Evolutionary conservation across 2,329 filamentous ascomycete species (phyloP).

Genomic region (Hypoxylon sp.): DNA sequence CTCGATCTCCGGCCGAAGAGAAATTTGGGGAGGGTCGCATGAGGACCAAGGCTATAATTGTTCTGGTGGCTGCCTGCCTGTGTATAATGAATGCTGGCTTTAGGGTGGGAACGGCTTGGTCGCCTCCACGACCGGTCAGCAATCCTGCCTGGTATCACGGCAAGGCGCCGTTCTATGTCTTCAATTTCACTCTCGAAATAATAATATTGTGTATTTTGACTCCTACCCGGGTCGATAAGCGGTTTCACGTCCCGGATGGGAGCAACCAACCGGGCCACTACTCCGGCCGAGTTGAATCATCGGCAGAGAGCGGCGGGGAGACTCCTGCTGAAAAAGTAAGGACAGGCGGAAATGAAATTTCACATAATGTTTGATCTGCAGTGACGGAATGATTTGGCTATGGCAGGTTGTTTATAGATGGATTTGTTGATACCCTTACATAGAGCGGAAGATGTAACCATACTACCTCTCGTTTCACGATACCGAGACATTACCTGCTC

Average conservation of each 20-base stretch:
- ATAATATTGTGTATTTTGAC: conserved; percentile 46
- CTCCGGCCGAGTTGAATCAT: conserved; percentile 32
- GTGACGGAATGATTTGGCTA: not conserved
- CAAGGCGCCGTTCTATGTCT: conserved; percentile 56
- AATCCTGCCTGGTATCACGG: conserved; percentile 54
- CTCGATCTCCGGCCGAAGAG: conserved; percentile 48
- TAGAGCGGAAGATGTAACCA: not conserved
- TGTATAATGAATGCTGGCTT: conserved; percentile 50
- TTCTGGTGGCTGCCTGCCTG: conserved; percentile 45
- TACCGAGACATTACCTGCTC: not conserved
- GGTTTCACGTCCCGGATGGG: conserved; percentile 51
- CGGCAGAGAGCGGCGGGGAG: conserved; percentile 17
- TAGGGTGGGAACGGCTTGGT: conserved; percentile 50
- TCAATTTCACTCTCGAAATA: conserved; percentile 55
- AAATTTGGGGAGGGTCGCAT: conserved; percentile 55
- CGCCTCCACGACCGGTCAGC: conserved; percentile 43
- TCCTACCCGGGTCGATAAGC: conserved; percentile 47
- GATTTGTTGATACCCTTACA: conserved; percentile 23
- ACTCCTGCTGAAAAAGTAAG: conserved; percentile 30
- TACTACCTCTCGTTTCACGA: not conserved
- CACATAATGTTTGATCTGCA: conserved; percentile 18
- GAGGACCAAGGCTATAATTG: conserved; percentile 51
- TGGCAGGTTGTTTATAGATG: not conserved
- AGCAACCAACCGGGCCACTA: conserved; percentile 50
- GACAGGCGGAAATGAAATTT: conserved; percentile 24